Conservation (phyloP, 192 early-diverging fungal species). For the Chytriomyces hyalinus region DNA sequence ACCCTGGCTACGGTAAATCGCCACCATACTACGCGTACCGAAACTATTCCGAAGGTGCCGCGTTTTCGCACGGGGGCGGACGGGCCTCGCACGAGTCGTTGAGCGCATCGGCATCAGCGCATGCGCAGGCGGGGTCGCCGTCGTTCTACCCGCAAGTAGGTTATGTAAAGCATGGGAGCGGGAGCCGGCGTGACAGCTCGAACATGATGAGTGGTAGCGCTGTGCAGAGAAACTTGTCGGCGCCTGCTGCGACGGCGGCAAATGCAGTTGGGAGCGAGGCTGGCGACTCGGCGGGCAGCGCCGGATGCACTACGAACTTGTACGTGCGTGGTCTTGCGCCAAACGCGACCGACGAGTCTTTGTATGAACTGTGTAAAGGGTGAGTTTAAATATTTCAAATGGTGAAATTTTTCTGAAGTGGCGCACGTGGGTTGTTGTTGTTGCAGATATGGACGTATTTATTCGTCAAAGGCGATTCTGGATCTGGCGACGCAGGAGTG, state of each 20-base stretch:
- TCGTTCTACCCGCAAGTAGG: not conserved
- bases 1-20: not conserved
- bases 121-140: not conserved
- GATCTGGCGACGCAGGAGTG: constrained; percentile 76
- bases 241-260: not conserved
- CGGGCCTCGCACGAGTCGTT: not conserved
- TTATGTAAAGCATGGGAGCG: not conserved
- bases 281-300: not conserved
- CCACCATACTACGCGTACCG: too few relatives aligned
- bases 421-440: not conserved
- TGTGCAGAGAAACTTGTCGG: not conserved
- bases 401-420: not conserved
- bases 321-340: constrained; percentile 77
- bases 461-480: constrained; percentile 83
- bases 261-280: not conserved
- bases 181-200: not conserved
- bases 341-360: constrained; percentile 69
- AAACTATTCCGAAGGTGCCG: not conserved
- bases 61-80: not conserved
- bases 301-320: constrained; percentile 65
- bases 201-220: not conserved
- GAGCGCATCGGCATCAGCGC: not conserved
- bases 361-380: constrained; percentile 65
- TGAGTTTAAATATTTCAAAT: constrained; percentile 47
- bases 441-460: constrained; percentile 69